Evolutionary conservation across 2,329 filamentous ascomycete genomes (phyloP), one percentile per base, ranked within the genome.

Genomic region (Penicillium janthinellum): DNA sequence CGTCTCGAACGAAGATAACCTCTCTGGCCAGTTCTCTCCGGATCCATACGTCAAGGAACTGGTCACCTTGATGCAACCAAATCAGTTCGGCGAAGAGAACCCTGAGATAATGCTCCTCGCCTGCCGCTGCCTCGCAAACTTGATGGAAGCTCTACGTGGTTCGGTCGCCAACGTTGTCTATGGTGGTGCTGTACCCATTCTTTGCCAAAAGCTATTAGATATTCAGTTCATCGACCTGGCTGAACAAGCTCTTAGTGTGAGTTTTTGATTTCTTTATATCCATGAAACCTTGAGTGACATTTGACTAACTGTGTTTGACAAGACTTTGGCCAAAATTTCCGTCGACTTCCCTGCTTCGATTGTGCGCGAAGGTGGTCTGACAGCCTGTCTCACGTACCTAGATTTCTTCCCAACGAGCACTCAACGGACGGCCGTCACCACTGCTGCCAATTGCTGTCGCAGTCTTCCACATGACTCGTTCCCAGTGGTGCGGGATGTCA

Each of bases 321-420:
- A 85, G 83, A 99, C 95, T 0, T 82, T 99, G 55, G 93, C 98
- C 74, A 99, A 98, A 78, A 97, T 99, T 52, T 99, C 95, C 0
- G 87, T 94, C 58, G 95, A 99, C 73, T 99, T 96, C 72, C 95
- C 95, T 1, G 88, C 90, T 4, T 92, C 91, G 57, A 99, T 99
- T 68, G 95, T 99, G 47, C 90, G 93, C 54, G 95, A 98, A 78
- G 96, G 95, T 51, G 95, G 95, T 11, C 82, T 99, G 63, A 96
- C 91, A 1, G 95, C 95, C n/a, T 99, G 95, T 71, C 80, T 99
- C 65, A 96, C 91, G 0, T 98, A 95, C 73, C 85, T 99, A 59
- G 95, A 99, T 74, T 99, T 99, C 78, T 99, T 99, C 71, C 90
- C 94, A 15, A 99, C 95, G 0, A 95, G 94, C 75, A 98, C 95